Base-by-base conservation (phyloP, 441 rosid species). In the Gossypium lobatum region DNA sequence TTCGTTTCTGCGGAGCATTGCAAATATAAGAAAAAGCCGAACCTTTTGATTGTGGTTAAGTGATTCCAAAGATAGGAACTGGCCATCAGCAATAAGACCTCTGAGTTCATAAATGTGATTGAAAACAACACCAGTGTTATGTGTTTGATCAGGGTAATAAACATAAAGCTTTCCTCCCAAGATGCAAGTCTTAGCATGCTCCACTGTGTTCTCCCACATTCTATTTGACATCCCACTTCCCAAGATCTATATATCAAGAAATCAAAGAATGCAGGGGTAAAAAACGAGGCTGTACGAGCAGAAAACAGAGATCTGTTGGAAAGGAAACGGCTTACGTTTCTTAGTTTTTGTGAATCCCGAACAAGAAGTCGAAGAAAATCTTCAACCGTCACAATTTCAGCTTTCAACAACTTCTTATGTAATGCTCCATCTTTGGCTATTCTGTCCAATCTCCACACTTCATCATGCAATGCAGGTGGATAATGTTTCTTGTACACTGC, bases 211-310 rank as follows among this genome's bases (percentile, higher is more conserved):
- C 65, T 96, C 98, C 99, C 99, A 96, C 99, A 96, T 96, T 80
- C 90, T 88, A 78, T 91, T 96, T 6, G 99, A 92, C 98, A 96
- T 92, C 60, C 99, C 99, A 72, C 98, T 93, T 76, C 99, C 99
- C 25, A 96, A 96, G 74, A 93, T 87, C 98, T 96, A 62, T 45
- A 77, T 52, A 78, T 55, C 42, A 71, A 72, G 67, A 20, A 68
- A 71, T 16, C 65, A 46, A 70, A 16, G n/a, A 75, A 16, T 16
- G 14, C 10, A 65, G 1, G 45, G 34, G 55, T 18, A 57, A 71
- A 13, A 37, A 21, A 9, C n/a, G 46, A 58, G 39, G 37, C 67
- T 16, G 16, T 45, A 53, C 11, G 28, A 70, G 69, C 17, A n/a
- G 39, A 54, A 45, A 42, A 10, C 17, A 46, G 70, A 57, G 64